phyloP scores from a whole-genome alignment of 202 grass and related monocot genomes.

The Carex sylvatica region DNA sequence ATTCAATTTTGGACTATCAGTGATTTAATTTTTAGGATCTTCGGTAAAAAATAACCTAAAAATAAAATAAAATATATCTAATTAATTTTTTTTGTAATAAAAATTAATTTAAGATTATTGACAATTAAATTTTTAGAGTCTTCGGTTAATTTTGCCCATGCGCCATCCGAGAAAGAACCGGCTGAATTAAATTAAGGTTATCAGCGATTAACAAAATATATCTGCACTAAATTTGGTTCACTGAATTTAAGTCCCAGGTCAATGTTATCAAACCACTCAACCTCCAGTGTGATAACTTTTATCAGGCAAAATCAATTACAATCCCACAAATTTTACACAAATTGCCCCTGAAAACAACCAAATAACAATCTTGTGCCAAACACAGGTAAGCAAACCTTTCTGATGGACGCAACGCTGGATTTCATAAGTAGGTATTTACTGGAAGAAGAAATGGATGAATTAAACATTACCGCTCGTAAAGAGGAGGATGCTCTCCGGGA shows the following conservation, averaged over 20 bases:
- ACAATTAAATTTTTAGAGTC: too few species aligned
- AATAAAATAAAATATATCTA: too few species aligned
- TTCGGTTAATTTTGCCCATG: too few species aligned
- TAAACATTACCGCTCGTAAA: slow-evolving; percentile 23
- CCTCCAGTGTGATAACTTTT: neutral
- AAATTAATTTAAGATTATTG: too few species aligned
- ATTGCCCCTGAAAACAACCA: neutral
- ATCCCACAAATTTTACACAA: neutral
- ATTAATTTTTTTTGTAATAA: too few species aligned
- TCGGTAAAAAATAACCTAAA: too few species aligned
- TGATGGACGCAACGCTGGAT: slow-evolving; percentile 39
- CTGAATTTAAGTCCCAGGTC: neutral
- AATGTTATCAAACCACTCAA: neutral
- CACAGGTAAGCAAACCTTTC: neutral
- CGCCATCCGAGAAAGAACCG: too few species aligned
- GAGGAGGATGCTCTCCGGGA: slow-evolving; percentile 37
- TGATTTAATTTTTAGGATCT: too few species aligned
- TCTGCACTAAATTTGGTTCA: neutral
- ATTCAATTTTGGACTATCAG: too few species aligned
- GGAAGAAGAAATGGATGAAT: slow-evolving; percentile 52
- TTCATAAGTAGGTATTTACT: slow-evolving; percentile 44
- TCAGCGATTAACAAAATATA: neutral
- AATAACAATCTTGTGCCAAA: neutral
- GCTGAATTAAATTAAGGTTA: too few species aligned
- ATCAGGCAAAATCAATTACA: neutral